phyloP scores from a whole-genome alignment of 129 eudicot genomes.

The carrot (Daucus carota) region DNA sequence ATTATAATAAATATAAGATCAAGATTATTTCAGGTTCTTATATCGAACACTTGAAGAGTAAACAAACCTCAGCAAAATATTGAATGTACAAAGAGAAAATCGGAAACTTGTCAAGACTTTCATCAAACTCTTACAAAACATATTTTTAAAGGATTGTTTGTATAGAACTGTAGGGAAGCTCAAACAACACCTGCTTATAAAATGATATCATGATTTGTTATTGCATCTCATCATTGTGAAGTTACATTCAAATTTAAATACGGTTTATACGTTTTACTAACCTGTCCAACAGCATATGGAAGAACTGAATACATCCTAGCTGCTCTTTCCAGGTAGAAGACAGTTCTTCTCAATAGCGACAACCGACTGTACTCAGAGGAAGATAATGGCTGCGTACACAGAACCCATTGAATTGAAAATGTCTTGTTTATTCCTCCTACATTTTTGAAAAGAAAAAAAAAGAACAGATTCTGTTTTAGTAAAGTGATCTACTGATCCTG shows the following conservation, averaged over 20 bases:
- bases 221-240: not conserved
- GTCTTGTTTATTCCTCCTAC: conserved; percentile 47
- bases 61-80: no score
- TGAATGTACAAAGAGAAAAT: no score
- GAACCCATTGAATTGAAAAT: conserved; percentile 88
- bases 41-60: no score
- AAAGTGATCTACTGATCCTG: not conserved
- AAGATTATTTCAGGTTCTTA: no score
- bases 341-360: conserved; percentile 81
- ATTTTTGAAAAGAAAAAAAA: not conserved
- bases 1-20: no score
- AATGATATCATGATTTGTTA: not conserved
- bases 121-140: no score
- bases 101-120: no score
- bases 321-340: conserved; percentile 92
- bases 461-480: not conserved
- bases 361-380: conserved; percentile 83
- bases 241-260: not conserved
- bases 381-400: conserved; percentile 75
- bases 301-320: conserved; percentile 93
- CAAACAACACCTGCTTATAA: conserved; percentile 58
- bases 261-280: conserved; percentile 4
- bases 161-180: conserved; percentile 62
- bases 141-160: conserved; percentile 67
- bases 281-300: conserved; percentile 91